These are phyloP conservation scores for Thermothielavioides terrestris DNA, from an alignment of 495 filamentous ascomycete species.

Conservation along the genomic window DNA sequence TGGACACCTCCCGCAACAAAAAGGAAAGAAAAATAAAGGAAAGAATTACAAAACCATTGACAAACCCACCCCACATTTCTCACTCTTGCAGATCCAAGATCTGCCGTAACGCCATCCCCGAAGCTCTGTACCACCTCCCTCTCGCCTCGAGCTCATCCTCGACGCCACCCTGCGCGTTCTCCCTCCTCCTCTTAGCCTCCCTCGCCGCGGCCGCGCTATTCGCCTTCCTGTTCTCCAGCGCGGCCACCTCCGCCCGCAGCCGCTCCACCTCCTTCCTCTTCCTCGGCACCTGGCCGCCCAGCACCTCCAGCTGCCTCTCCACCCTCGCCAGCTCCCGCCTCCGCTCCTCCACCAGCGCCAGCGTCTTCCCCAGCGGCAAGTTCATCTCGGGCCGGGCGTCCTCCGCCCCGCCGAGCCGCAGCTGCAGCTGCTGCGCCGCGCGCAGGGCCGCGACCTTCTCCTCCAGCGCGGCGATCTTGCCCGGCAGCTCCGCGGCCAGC, in stretches of 20 bases:
- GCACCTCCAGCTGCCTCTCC: conserved; percentile 56
- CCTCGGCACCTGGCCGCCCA: conserved; percentile 57
- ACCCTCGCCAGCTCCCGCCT: conserved; percentile 56
- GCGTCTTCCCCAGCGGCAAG: conserved; percentile 52
- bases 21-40: neutral
- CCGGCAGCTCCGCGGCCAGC: conserved; percentile 52
- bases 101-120: conserved; percentile 57
- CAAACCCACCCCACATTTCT: neutral
- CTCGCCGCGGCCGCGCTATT: conserved; percentile 59
- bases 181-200: conserved; percentile 73
- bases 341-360: conserved; percentile 46
- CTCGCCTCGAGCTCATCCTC: conserved; percentile 75
- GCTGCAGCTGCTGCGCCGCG: conserved; percentile 25
- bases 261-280: conserved; percentile 65
- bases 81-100: conserved; percentile 43
- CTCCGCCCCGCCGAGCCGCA: conserved; percentile 8
- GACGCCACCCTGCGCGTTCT: conserved; percentile 50
- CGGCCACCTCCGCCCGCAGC: conserved; percentile 60
- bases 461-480: conserved; percentile 54
- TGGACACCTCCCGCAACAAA: neutral
- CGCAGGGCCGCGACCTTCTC: conserved; percentile 47
- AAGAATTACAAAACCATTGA: no score
- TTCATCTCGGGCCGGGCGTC: conserved; percentile 32
- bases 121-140: conserved; percentile 72
- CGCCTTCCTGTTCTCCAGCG: conserved; percentile 61